Evolutionary conservation across 495 filamentous ascomycete genomes (phyloP).

Genomic region (Cudoniella acicularis): DNA sequence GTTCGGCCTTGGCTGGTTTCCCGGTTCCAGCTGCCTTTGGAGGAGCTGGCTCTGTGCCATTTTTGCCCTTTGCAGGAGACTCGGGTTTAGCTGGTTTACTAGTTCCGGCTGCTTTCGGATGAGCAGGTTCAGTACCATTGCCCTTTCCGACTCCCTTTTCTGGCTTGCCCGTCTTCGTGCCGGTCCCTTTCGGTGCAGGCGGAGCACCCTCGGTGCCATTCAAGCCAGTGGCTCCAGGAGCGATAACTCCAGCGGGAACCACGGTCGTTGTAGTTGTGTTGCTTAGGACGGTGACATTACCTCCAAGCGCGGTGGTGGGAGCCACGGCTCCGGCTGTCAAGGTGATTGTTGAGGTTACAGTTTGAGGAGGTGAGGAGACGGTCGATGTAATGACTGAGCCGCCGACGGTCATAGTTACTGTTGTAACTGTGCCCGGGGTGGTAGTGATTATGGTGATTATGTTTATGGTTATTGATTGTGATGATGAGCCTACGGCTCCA

Average conservation of each 20-base stretch:
- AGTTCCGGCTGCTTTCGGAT: background rate
- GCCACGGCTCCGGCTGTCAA: constrained; percentile 5
- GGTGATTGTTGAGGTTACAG: constrained; percentile 14
- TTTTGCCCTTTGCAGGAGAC: background rate
- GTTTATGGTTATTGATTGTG: constrained; percentile 6
- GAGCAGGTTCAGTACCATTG: background rate
- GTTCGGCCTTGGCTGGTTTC: too few species aligned
- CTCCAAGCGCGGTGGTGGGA: background rate
- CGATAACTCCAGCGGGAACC: background rate
- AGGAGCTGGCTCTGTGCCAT: background rate
- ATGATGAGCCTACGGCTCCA: constrained; percentile 4
- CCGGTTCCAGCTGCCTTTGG: background rate
- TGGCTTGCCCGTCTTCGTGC: background rate
- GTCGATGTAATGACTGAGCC: constrained; percentile 10
- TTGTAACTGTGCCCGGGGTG: constrained; percentile 7
- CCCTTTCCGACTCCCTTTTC: background rate
- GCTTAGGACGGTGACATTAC: background rate
- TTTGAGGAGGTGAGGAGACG: constrained; percentile 10
- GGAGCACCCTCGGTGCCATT: too few species aligned
- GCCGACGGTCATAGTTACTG: constrained; percentile 2
- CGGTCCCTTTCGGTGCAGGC: too few species aligned
- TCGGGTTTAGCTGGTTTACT: background rate
- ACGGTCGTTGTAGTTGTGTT: background rate
- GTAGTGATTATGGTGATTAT: constrained; percentile 15
- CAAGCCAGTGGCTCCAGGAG: too few species aligned